These are phyloP conservation scores for Paulownia fortunei DNA, from an alignment of 257 asterid genomes.

Conservation along the genomic window DNA sequence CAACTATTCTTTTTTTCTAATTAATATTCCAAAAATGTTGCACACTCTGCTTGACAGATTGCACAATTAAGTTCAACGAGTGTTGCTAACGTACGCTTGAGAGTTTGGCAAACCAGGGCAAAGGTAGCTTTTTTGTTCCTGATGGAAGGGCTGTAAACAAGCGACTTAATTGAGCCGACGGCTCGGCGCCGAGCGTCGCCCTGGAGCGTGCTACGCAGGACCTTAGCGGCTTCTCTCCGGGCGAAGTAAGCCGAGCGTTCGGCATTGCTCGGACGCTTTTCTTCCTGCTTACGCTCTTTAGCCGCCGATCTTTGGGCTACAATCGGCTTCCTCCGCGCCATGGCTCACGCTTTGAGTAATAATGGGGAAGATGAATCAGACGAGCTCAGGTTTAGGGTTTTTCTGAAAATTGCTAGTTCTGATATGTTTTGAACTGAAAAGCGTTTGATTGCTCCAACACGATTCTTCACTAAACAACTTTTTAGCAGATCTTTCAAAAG, in stretches of 20 bases:
- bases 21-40: background rate
- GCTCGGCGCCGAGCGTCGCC: slow-evolving; percentile 94
- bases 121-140: slow-evolving; percentile 87
- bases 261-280: slow-evolving; percentile 54
- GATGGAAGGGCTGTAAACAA: slow-evolving; percentile 78
- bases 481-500: too few species aligned
- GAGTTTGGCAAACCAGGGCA: slow-evolving; percentile 92
- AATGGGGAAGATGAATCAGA: background rate
- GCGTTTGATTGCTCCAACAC: background rate
- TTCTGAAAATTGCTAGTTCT: slow-evolving; percentile 10
- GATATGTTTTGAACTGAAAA: background rate
- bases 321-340: slow-evolving; percentile 59
- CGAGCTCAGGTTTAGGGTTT: slow-evolving; percentile 41
- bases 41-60: background rate
- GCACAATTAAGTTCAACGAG: slow-evolving; percentile 4
- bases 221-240: slow-evolving; percentile 94
- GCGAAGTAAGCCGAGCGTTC: slow-evolving; percentile 91
- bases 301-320: slow-evolving; percentile 26
- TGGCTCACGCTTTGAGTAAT: slow-evolving; percentile 34
- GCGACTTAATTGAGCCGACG: slow-evolving; percentile 82
- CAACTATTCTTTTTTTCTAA: background rate
- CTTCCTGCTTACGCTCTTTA: slow-evolving; percentile 42
- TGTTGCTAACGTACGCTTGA: slow-evolving; percentile 66
- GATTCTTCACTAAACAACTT: background rate
- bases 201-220: slow-evolving; percentile 74